Evolutionary conservation across 768 basidiomycete genomes (phyloP).

Genomic region (Auriscalpium microsporum): DNA sequence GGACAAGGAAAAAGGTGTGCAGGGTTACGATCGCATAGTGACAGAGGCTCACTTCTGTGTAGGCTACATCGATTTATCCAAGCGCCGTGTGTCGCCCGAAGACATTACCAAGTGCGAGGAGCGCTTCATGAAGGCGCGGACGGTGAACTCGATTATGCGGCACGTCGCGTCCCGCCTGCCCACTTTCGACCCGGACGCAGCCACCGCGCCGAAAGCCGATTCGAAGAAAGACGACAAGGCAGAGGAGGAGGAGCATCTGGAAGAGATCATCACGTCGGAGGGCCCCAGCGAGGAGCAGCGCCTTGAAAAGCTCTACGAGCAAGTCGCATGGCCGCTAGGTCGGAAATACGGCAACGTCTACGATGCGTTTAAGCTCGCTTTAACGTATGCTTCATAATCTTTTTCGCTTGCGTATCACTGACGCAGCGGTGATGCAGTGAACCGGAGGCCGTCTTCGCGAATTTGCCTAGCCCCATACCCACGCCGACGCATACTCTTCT

Average conservation of each 20-base stretch:
- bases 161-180: constrained; percentile 84
- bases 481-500: constrained; percentile 54
- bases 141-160: constrained; percentile 87
- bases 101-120: constrained; percentile 99
- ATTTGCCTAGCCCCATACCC: constrained; percentile 51
- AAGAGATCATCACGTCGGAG: constrained; percentile 30
- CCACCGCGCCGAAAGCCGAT: constrained; percentile 21
- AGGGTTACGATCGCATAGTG: background rate
- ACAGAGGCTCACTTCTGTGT: background rate
- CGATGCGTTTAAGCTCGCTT: constrained; percentile 95
- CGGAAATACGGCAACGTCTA: constrained; percentile 91
- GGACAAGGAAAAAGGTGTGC: constrained; percentile 93
- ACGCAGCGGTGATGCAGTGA: constrained; percentile 37
- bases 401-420: constrained; percentile 24
- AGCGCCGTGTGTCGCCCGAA: constrained; percentile 95
- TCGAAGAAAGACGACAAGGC: constrained; percentile 38
- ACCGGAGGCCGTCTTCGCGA: constrained; percentile 72
- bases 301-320: constrained; percentile 81
- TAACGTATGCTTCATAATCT: constrained; percentile 58
- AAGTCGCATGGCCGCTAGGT: constrained; percentile 89
- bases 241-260: constrained; percentile 38
- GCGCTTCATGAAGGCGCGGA: constrained; percentile 95
- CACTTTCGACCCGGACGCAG: constrained; percentile 25
- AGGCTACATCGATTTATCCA: constrained; percentile 99
- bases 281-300: constrained; percentile 64